Conservation (phyloP, 768 basidiomycete species). For the Mycena maculata region DNA sequence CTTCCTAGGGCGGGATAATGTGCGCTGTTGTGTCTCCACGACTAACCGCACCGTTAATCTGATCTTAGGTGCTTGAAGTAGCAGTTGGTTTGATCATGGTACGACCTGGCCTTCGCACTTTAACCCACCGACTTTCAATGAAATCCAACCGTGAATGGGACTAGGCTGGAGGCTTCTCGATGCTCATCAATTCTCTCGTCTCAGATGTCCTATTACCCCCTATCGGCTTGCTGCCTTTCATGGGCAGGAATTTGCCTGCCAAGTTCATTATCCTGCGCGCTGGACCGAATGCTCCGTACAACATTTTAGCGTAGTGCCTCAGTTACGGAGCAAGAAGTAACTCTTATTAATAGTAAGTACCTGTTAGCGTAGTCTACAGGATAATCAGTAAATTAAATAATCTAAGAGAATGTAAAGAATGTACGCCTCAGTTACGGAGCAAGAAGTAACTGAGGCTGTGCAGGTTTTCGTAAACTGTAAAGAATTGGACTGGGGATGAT, state of each 20-base stretch:
- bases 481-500: not conserved
- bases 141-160: no score
- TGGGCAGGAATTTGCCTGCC: slow-evolving; percentile 55
- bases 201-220: slow-evolving; percentile 56
- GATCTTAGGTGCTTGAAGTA: slow-evolving; percentile 58
- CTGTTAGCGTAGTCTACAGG: slow-evolving; percentile 13
- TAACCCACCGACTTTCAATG: slow-evolving; percentile 36
- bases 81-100: slow-evolving; percentile 56
- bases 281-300: slow-evolving; percentile 50
- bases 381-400: not conserved
- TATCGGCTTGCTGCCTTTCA: slow-evolving; percentile 55
- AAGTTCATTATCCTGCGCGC: slow-evolving; percentile 54
- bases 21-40: no score
- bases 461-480: not conserved
- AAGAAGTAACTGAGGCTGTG: not conserved
- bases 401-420: not conserved
- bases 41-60: no score
- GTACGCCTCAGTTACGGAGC: not conserved
- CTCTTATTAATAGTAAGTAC: slow-evolving; percentile 1
- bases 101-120: slow-evolving; percentile 11
- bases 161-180: slow-evolving; percentile 52
- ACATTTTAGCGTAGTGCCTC: slow-evolving; percentile 40
- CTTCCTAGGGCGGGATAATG: slow-evolving; percentile 55
- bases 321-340: slow-evolving; percentile 20
- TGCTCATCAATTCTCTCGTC: slow-evolving; percentile 56